phyloP scores from a whole-genome alignment of 2,329 filamentous ascomycete genomes.

The Aaosphaeria pasadenensis region DNA sequence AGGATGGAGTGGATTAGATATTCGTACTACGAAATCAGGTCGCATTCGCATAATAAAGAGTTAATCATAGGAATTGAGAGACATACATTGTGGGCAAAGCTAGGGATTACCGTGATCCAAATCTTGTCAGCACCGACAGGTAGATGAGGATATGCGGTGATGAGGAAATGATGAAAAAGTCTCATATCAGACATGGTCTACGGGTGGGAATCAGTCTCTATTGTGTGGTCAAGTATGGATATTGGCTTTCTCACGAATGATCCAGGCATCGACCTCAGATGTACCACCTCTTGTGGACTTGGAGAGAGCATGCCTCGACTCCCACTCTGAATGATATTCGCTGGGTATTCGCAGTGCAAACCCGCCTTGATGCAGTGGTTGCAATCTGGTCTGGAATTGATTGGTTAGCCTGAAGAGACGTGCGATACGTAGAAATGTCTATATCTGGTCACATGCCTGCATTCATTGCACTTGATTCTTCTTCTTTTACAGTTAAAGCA shows the following conservation, averaged over 20 bases:
- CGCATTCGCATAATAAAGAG: no score
- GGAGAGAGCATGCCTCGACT: slow-evolving; percentile 18
- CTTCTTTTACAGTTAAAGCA: slow-evolving; percentile 67
- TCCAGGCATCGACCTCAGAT: slow-evolving; percentile 29
- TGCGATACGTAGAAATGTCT: neutral
- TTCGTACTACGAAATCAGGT: slow-evolving; percentile 49
- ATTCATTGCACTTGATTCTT: slow-evolving; percentile 69
- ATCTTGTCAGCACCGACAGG: slow-evolving; percentile 63
- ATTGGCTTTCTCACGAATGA: slow-evolving; percentile 25
- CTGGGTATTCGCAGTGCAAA: slow-evolving; percentile 62
- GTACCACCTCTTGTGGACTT: slow-evolving; percentile 23
- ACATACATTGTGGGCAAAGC: slow-evolving; percentile 63
- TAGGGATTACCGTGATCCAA: slow-evolving; percentile 66
- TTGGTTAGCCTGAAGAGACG: neutral
- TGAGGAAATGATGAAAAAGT: slow-evolving; percentile 65
- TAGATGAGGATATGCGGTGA: slow-evolving; percentile 61
- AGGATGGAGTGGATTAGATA: slow-evolving; percentile 71
- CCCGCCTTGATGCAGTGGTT: slow-evolving; percentile 62
- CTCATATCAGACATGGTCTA: slow-evolving; percentile 59
- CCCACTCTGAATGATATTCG: slow-evolving; percentile 33
- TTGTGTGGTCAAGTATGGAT: neutral
- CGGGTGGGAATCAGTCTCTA: slow-evolving; percentile 8
- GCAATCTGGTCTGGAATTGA: slow-evolving; percentile 52
- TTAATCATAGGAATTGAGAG: neutral
- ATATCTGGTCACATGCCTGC: slow-evolving; percentile 10